phyloP scores from a whole-genome alignment of 2,329 filamentous ascomycete species.

The Penicillium polonicum region DNA sequence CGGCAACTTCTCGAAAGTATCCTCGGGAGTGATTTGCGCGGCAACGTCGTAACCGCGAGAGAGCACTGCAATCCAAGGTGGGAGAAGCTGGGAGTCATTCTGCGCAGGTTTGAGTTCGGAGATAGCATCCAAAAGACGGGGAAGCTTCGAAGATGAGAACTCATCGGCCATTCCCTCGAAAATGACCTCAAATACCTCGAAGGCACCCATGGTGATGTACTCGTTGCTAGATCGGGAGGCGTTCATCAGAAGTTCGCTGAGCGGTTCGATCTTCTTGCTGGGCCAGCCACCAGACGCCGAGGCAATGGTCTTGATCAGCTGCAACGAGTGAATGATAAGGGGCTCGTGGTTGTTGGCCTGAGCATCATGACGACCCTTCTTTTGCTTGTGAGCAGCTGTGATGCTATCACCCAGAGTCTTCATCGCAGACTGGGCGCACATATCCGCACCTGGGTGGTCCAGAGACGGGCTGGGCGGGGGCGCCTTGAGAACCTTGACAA shows the following conservation, averaged over 20 bases:
- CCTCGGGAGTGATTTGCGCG: conserved; percentile 80
- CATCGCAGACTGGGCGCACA: conserved; percentile 90
- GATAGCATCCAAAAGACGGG: conserved; percentile 85
- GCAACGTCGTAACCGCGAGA: conserved; percentile 94
- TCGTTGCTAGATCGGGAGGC: conserved; percentile 91
- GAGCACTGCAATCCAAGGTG: conserved; percentile 93
- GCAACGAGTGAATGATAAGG: conserved; percentile 83
- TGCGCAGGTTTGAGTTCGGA: conserved; percentile 85
- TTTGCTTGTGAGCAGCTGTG: conserved; percentile 65
- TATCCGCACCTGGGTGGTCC: conserved; percentile 91
- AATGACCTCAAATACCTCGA: conserved; percentile 96
- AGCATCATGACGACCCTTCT: conserved; percentile 52
- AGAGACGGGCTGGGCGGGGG: conserved; percentile 88
- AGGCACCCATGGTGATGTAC: conserved; percentile 92
- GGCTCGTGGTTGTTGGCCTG: conserved; percentile 67
- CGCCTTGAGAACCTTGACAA: conserved; percentile 77
- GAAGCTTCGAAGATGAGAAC: conserved; percentile 83
- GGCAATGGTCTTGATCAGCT: conserved; percentile 87
- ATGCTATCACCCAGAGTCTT: conserved; percentile 72
- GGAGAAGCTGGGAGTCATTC: conserved; percentile 90
- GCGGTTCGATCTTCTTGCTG: conserved; percentile 86
- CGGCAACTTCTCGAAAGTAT: conserved; percentile 88
- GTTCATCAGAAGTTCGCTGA: conserved; percentile 84
- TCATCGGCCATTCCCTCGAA: conserved; percentile 89
- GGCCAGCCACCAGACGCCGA: conserved; percentile 90